Percentiles rank a stretch among this genome's conserved stretches.
Conservation (phyloP, 2,329 filamentous ascomycete species). For the Thermoascus crustaceus region DNA sequence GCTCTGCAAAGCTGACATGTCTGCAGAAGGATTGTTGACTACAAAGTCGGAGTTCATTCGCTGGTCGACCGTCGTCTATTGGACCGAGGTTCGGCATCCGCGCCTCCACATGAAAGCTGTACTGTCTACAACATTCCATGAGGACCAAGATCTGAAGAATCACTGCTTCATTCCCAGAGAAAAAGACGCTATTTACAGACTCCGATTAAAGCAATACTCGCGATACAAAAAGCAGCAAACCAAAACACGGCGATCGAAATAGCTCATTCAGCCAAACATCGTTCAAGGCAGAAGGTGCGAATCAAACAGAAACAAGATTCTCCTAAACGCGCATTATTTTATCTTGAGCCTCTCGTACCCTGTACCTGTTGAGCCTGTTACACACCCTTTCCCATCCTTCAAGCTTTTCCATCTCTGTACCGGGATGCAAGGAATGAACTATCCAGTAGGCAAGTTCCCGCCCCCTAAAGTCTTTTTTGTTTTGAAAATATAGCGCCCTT, state of each 20-base stretch:
- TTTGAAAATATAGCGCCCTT: not conserved
- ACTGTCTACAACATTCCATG: too few species aligned
- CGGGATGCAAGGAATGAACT: not conserved
- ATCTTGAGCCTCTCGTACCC: not conserved
- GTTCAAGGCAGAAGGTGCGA: not conserved
- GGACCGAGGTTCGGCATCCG: constrained; percentile 1
- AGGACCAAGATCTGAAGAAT: too few species aligned
- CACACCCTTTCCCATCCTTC: constrained; percentile 1
- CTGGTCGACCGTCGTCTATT: too few species aligned
- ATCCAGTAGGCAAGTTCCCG: not conserved
- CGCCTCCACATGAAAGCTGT: too few species aligned
- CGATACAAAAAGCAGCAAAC: too few species aligned
- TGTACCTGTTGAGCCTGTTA: not conserved
- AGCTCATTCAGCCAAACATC: too few species aligned
- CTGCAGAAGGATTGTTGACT: too few species aligned
- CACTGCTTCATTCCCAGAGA: not conserved
- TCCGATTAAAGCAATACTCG: constrained; percentile 9
- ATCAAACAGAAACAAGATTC: constrained; percentile 1
- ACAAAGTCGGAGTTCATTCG: too few species aligned
- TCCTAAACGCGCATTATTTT: constrained; percentile 2
- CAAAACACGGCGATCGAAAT: too few species aligned
- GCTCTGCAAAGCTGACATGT: too few species aligned
- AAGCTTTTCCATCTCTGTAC: not conserved
- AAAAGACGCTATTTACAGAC: constrained; percentile 9
- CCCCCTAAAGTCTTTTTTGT: not conserved